Evolutionary conservation across 1,139 yeast genomes (phyloP), one percentile per base, ranked within the genome.

Genomic region (Arxiozyma heterogenica): DNA sequence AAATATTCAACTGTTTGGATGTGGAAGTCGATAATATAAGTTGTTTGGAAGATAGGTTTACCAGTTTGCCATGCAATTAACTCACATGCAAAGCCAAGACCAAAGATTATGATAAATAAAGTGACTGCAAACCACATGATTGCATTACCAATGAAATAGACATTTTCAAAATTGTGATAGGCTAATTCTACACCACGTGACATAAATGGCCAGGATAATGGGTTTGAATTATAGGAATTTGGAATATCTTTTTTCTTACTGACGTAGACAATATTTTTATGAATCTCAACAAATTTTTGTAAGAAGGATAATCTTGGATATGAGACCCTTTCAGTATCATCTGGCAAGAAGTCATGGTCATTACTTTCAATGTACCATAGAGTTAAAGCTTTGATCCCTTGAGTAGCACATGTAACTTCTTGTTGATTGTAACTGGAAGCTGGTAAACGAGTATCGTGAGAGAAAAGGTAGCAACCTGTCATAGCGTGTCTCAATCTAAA

Each of bases 401-500:
- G 87, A 51, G 81, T 75, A 53, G 97, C 95, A 72, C 96, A 82
- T 8, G 97, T 84, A 53, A 94, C 98, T 75, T 93, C 99, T 72
- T 89, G 96, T 74, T 93, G 99, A 62, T 86, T 93, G 66, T 84
- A 88, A 3, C 93, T 98, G 96, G 97, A 91, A 56, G 83, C 84
- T 56, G 98, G 98, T 61, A 93, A 80, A 71, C 86, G 88, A 51
- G 81, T 84, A 59, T 80, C 83, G 67, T 88, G 90, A 39, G 98
- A 89, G 71, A 91, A 93, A 65, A 94, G 76, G 65, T 85, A 83
- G 73, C 95, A 83, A 52, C 96, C 96, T 44, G 93, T 79, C 86
- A 88, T 83, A 53, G 94, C 91, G 68, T 94, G 98, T 70, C 82
- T 83, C 60, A 94, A 79, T 73, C 93, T 80, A 77, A 94, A 87